phyloP scores from a whole-genome alignment of 805 yeast genomes.

The Candida berthetii region DNA sequence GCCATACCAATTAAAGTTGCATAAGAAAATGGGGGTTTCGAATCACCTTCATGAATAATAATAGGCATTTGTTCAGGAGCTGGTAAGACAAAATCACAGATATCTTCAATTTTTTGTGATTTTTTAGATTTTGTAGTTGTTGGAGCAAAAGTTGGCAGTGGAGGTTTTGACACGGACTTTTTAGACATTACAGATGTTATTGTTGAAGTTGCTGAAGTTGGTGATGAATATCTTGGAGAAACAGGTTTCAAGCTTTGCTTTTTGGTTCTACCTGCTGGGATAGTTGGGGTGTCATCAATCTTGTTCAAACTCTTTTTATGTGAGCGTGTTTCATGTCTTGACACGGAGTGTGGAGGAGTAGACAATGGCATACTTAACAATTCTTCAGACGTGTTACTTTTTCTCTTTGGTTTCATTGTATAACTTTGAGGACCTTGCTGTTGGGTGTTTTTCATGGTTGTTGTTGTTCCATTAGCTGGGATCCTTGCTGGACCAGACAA shows the following conservation, averaged over 20 bases:
- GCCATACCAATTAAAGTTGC: conserved; percentile 95
- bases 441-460: not conserved
- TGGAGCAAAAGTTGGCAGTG: not conserved
- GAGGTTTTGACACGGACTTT: not conserved
- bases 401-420: conserved; percentile 4
- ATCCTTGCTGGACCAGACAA: no score
- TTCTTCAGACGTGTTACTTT: conserved; percentile 8
- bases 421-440: conserved; percentile 1
- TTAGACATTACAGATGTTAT: conserved; percentile 14
- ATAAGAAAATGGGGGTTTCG: conserved; percentile 90
- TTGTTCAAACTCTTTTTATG: conserved; percentile 6
- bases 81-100: conserved; percentile 8
- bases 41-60: conserved; percentile 12
- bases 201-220: conserved; percentile 7
- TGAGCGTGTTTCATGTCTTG: conserved; percentile 11
- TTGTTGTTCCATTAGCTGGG: not conserved
- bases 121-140: not conserved
- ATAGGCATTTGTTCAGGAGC: conserved; percentile 18
- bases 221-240: conserved; percentile 22
- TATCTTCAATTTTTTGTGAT: conserved; percentile 2
- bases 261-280: conserved; percentile 13
- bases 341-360: conserved; percentile 22
- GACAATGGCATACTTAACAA: conserved; percentile 11
- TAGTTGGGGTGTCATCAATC: conserved; percentile 18
- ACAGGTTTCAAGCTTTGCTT: conserved; percentile 9